phyloP scores from a whole-genome alignment of 2,329 filamentous ascomycete genomes.

The Hysterium pulicare region DNA sequence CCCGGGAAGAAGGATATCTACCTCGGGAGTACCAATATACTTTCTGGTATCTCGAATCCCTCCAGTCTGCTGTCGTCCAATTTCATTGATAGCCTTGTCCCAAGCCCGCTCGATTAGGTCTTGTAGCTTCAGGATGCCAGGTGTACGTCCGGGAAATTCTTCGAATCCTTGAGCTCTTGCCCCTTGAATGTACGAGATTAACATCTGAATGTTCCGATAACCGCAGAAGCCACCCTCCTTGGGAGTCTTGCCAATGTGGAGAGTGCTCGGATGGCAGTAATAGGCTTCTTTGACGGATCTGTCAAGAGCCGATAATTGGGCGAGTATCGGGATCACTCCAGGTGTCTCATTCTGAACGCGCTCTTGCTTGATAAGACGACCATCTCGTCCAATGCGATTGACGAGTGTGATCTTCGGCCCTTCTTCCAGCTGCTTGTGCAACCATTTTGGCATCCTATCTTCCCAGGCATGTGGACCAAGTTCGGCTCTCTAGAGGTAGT shows the following conservation, averaged over 20 bases:
- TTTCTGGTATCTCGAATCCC: slow-evolving; percentile 86
- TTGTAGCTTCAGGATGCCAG: slow-evolving; percentile 78
- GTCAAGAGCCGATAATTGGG: slow-evolving; percentile 57
- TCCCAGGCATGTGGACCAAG: slow-evolving; percentile 49
- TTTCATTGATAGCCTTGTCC: slow-evolving; percentile 76
- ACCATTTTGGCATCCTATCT: slow-evolving; percentile 43
- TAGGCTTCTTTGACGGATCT: slow-evolving; percentile 66
- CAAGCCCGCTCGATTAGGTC: slow-evolving; percentile 84
- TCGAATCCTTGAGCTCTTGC: slow-evolving; percentile 55
- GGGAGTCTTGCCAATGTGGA: slow-evolving; percentile 74
- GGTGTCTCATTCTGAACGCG: slow-evolving; percentile 45
- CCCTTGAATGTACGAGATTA: slow-evolving; percentile 73
- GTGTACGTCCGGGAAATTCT: slow-evolving; percentile 59
- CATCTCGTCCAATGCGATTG: slow-evolving; percentile 42
- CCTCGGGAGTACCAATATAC: slow-evolving; percentile 92
- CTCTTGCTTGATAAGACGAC: slow-evolving; percentile 40
- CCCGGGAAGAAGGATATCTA: slow-evolving; percentile 35
- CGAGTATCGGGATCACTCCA: slow-evolving; percentile 44
- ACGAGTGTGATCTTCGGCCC: slow-evolving; percentile 38
- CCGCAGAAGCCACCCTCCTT: slow-evolving; percentile 92
- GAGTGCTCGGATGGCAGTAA: slow-evolving; percentile 70
- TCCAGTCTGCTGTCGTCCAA: slow-evolving; percentile 76
- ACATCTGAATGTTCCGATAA: slow-evolving; percentile 92
- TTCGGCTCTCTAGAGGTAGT: slow-evolving; percentile 38
- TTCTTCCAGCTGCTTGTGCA: slow-evolving; percentile 39